Evolutionary conservation across 495 filamentous ascomycete genomes (phyloP).

Genomic region (Tuber aestivum): DNA sequence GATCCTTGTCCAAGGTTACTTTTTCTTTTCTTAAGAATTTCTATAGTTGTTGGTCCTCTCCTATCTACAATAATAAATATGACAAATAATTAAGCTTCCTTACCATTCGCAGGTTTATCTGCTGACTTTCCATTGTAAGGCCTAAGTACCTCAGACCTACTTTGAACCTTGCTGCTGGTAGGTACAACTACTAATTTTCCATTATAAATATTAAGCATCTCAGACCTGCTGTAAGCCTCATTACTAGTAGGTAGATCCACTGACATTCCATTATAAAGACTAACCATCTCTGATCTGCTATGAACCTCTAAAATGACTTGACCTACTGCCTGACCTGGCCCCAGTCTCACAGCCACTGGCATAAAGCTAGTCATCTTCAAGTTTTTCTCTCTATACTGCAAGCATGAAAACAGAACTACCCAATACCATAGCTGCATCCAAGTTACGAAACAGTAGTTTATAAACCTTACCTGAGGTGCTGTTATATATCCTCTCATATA

Average conservation of each 20-base stretch:
- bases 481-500: no score
- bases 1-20: neutral
- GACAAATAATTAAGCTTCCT: neutral
- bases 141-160: neutral
- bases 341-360: neutral
- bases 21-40: neutral
- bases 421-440: no score
- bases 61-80: neutral
- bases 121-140: neutral
- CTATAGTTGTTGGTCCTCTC: neutral
- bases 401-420: neutral
- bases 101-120: neutral
- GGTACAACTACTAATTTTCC: neutral
- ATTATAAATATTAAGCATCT: neutral
- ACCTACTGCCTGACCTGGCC: neutral
- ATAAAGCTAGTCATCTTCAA: neutral
- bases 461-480: neutral
- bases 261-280: neutral
- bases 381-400: neutral
- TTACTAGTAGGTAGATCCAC: neutral
- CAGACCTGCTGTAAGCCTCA: neutral
- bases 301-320: neutral
- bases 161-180: no score
- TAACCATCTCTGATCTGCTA: neutral
- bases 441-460: neutral